These are phyloP conservation scores for Saccharomycopsis sp. DNA, from an alignment of 805 yeast species.

Conservation along the genomic window DNA sequence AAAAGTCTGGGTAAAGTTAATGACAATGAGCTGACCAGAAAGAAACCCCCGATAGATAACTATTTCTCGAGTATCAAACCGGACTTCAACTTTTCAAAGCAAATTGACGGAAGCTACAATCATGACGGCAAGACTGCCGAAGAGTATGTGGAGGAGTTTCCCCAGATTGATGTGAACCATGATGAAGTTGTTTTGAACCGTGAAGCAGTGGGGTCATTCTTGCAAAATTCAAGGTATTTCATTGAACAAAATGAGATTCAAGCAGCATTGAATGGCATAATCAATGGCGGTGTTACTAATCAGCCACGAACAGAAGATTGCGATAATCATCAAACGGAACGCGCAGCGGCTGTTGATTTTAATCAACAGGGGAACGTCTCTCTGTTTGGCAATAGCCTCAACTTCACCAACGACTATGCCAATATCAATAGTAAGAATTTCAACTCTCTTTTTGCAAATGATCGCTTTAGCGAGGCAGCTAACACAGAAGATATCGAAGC, in stretches of 20 bases:
- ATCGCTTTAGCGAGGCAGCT: not conserved
- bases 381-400: not conserved
- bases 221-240: slow-evolving; percentile 3
- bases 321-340: too few species aligned
- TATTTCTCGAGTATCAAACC: not conserved
- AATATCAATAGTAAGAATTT: not conserved
- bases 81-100: slow-evolving; percentile 2
- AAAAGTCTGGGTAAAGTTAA: not conserved
- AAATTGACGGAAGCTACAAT: not conserved
- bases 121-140: not conserved
- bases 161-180: not conserved
- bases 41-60: not conserved
- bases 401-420: too few species aligned
- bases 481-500: not conserved
- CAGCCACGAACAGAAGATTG: not conserved
- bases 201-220: slow-evolving; percentile 6
- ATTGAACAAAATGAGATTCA: not conserved
- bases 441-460: not conserved
- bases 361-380: not conserved
- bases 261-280: not conserved
- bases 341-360: not conserved
- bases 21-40: too few species aligned
- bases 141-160: not conserved
- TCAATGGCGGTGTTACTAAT: not conserved
- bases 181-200: slow-evolving; percentile 2